Evolutionary conservation across 2,329 filamentous ascomycete genomes (phyloP).

Genomic region (Sclerotinia sclerotiorum): DNA sequence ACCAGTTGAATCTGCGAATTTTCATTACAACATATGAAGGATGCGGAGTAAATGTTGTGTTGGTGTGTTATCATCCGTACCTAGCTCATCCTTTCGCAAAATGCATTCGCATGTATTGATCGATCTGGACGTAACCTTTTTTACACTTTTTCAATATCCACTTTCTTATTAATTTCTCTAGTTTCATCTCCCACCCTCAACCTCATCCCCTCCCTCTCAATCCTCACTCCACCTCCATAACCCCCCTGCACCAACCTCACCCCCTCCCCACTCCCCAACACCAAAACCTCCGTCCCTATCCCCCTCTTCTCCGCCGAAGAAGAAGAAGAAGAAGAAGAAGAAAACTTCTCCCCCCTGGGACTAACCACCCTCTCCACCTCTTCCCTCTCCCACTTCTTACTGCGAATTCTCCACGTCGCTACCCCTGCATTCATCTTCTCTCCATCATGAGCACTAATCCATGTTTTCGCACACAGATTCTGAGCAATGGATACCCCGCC

Average conservation of each 20-base stretch:
- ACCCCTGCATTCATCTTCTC: slow-evolving; percentile 56
- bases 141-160: too few relatives aligned
- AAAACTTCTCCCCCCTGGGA: slow-evolving; percentile 32
- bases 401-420: slow-evolving; percentile 52
- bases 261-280: slow-evolving; percentile 47
- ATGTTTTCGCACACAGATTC: slow-evolving; percentile 53
- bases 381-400: slow-evolving; percentile 46
- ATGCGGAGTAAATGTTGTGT: too few relatives aligned
- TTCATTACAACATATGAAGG: too few relatives aligned
- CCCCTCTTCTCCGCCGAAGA: slow-evolving; percentile 20
- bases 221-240: slow-evolving; percentile 43
- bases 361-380: slow-evolving; percentile 47
- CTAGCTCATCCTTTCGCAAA: too few relatives aligned
- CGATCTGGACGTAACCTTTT: neutral
- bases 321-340: too few relatives aligned
- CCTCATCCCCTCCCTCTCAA: slow-evolving; percentile 36
- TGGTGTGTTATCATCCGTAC: too few relatives aligned
- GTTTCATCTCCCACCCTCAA: too few relatives aligned
- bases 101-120: too few relatives aligned
- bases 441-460: slow-evolving; percentile 63
- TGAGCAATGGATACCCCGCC: slow-evolving; percentile 57
- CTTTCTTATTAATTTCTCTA: neutral
- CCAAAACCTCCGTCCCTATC: slow-evolving; percentile 45
- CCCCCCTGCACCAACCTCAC: slow-evolving; percentile 41
- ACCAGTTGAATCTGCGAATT: too few relatives aligned